A percentile compares a stretch with the other conserved stretches of the same genome.
Evolutionary conservation across 345 rosid species (phyloP).

Genomic region (Moricandia moricandioides): DNA sequence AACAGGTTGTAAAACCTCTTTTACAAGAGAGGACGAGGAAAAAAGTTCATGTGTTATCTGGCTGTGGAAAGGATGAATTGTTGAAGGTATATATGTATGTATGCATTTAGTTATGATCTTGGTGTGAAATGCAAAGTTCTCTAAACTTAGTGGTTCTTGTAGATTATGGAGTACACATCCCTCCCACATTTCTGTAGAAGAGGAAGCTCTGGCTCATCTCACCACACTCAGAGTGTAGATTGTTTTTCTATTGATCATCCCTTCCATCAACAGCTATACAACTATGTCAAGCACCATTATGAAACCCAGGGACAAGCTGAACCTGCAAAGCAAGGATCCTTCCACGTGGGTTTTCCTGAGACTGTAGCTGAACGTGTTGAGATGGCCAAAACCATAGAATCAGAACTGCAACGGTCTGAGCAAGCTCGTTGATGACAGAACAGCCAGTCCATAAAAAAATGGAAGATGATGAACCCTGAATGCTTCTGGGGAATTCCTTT

Average conservation of each 20-base stretch:
- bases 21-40: conserved; percentile 89
- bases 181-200: conserved; percentile 89
- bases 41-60: conserved; percentile 77
- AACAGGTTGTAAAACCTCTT: conserved; percentile 86
- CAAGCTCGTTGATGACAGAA: conserved; percentile 40
- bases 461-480: conserved; percentile 16
- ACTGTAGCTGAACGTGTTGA: conserved; percentile 54
- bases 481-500: background rate
- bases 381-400: conserved; percentile 71
- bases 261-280: conserved; percentile 83
- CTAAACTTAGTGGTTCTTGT: conserved; percentile 24
- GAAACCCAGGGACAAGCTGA: conserved; percentile 28
- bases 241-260: conserved; percentile 80
- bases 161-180: conserved; percentile 79
- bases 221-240: conserved; percentile 37
- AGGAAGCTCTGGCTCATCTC: conserved; percentile 85
- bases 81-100: conserved; percentile 46
- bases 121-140: conserved; percentile 15
- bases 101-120: conserved; percentile 9
- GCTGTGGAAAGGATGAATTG: conserved; percentile 77
- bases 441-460: conserved; percentile 6
- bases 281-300: conserved; percentile 71
- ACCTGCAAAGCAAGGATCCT: conserved; percentile 80
- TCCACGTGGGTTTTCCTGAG: conserved; percentile 80
- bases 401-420: conserved; percentile 46